Base-by-base conservation (phyloP, 2,329 filamentous ascomycete species). In the Arachnomyces sp. region DNA sequence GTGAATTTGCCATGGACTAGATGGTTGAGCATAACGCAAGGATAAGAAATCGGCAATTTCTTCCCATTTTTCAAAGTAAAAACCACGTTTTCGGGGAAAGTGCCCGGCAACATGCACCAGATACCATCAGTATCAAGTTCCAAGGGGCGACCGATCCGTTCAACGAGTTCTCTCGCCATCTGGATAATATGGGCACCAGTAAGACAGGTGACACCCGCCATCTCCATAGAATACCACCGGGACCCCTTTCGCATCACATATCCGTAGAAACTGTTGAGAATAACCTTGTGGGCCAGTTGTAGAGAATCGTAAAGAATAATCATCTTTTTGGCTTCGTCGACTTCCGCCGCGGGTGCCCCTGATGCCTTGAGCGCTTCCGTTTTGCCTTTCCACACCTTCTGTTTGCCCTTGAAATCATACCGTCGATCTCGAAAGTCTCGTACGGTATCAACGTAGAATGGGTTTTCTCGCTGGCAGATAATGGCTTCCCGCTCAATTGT, bases 221-320 rank as follows among this genome's bases (percentile, higher is more conserved):
- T 98, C 60, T 98, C 92, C 76, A 98, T 82, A 13, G 92, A 98
- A 60, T 98, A 98, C 92, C 92, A 98, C 40, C 92, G 80, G 29
- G 92, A 98, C 28, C 92, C 92, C 61, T 98, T 98, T 68, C 92
- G 77, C 92, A 98, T 98, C 60, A 96, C 92, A 59, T 98, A 98
- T 48, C 92, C 92, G 53, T 98, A 98, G 70, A 98, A 98, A 41
- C 88, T 94, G 70, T 98, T 98, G 40, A 98, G 63, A 73, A 98
- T 98, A 67, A 98, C 92, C 62, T 98, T 98, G 71, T 98, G 92
- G 0, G 92, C 92, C 53, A 98, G 72, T 61, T 98, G 93, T 43
- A 98, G 71, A 0, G 92, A 98, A 60, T 98, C 92, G 59, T 86
- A 98, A 3, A 98, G 67, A 35, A 96, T 74, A 41, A 95, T 92